Conservation (phyloP, 1,139 yeast genomes). For the Suhomyces atakaporum region DNA sequence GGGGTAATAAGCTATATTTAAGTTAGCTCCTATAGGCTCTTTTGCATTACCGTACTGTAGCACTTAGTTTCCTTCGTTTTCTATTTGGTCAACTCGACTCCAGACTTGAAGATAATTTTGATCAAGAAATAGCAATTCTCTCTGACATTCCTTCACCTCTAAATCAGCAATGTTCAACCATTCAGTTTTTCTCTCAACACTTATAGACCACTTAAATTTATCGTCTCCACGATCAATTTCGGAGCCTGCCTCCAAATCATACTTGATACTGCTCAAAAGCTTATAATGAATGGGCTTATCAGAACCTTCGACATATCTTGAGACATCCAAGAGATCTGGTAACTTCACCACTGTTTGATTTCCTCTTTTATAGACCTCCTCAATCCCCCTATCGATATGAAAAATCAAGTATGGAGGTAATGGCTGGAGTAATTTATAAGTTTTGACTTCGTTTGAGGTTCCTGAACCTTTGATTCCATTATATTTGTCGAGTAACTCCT, state of each 20-base stretch:
- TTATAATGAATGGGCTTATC: conserved; percentile 35
- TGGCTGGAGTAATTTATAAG: conserved; percentile 39
- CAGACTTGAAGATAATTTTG: conserved; percentile 71
- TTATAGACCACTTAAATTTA: conserved; percentile 52
- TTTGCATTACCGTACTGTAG: no score
- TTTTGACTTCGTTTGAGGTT: conserved; percentile 25
- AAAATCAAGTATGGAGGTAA: conserved; percentile 58
- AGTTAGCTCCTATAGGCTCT: no score
- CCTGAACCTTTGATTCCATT: conserved; percentile 27
- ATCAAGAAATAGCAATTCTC: conserved; percentile 61
- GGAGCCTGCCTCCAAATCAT: conserved; percentile 32
- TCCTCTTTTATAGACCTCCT: conserved; percentile 29
- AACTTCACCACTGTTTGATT: conserved; percentile 69
- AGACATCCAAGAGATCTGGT: conserved; percentile 47
- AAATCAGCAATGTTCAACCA: conserved; percentile 66
- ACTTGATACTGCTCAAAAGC: conserved; percentile 54
- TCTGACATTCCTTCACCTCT: conserved; percentile 46
- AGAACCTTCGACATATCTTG: conserved; percentile 27
- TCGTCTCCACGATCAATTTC: conserved; percentile 29
- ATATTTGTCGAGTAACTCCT: conserved; percentile 50
- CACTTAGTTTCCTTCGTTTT: no score
- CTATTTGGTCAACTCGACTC: conserved; percentile 36
- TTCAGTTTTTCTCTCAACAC: conserved; percentile 38
- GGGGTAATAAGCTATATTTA: no score
- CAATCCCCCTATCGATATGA: conserved; percentile 54